phyloP scores from a whole-genome alignment of 192 early-diverging fungal genomes.

The Entomortierella lignicola region DNA sequence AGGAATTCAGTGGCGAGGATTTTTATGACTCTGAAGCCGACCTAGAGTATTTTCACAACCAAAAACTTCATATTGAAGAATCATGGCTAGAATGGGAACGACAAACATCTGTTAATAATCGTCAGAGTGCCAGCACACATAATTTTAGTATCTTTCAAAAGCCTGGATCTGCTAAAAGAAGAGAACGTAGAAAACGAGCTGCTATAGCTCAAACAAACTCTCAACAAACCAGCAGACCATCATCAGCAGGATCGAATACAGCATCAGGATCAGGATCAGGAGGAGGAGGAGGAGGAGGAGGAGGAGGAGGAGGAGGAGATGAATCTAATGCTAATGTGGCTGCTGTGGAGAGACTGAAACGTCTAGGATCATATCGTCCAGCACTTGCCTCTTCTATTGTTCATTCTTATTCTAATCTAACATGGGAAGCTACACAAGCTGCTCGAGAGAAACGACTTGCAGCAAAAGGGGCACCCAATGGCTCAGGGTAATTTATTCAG shows the following conservation, averaged over 20 bases:
- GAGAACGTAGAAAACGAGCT: slow-evolving; percentile 25
- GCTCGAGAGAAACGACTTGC: slow-evolving; percentile 41
- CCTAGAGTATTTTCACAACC: slow-evolving; percentile 25
- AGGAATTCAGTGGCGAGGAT: slow-evolving; percentile 20
- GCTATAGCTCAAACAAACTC: slow-evolving; percentile 12
- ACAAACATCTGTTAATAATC: slow-evolving; percentile 24
- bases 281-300: slow-evolving; percentile 7
- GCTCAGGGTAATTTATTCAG: slow-evolving; percentile 15
- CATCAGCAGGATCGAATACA: too few species aligned
- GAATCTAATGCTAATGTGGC: not conserved
- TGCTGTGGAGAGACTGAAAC: slow-evolving; percentile 13
- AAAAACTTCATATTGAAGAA: slow-evolving; percentile 37
- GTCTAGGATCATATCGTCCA: slow-evolving; percentile 33
- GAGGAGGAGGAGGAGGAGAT: not conserved
- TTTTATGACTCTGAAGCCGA: slow-evolving; percentile 46
- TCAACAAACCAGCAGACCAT: not conserved
- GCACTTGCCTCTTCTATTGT: slow-evolving; percentile 41
- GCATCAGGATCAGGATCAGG: slow-evolving; percentile 13
- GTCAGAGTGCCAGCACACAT: slow-evolving; percentile 9
- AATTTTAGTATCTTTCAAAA: slow-evolving; percentile 28
- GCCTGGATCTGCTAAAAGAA: slow-evolving; percentile 28
- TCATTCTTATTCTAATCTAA: slow-evolving; percentile 34
- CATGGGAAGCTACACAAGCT: slow-evolving; percentile 44
- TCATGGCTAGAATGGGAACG: slow-evolving; percentile 51
- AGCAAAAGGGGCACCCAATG: slow-evolving; percentile 14